Evolutionary conservation across 305 asterid genomes (phyloP), one percentile per base, ranked within the genome.

Genomic region (Rubia tinctorum): DNA sequence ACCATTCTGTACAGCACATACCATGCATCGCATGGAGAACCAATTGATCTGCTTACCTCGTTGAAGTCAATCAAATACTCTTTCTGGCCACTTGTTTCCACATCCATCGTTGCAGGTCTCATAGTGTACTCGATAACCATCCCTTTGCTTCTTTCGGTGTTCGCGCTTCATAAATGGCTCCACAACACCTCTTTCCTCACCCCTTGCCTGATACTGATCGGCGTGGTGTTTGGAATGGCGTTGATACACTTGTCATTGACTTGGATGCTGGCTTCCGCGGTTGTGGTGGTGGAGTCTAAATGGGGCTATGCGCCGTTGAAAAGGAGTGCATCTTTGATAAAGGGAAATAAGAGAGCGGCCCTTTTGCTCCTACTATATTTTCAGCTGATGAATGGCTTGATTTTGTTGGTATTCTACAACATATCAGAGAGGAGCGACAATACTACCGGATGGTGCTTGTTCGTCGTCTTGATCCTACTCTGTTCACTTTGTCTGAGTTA

Each of bases 301-400:
- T 87, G 96, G 96, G 96, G 97, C 0, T 81, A 80, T 6, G 78
- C 71, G 13, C 83, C 97, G 6, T 68, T 91, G 75, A 76, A 55
- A 39, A 78, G 96, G 82, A 88, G 98, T 45, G 83, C 82, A 6
- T 64, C 82, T 79, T 60, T 92, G 80, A 84, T 87, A 47, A 82
- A 85, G 60, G 96, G 93, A 73, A 77, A 83, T 86, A 83, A 79
- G 64, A 62, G 88, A 75, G 81, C 86, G 0, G 86, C 80, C 65
- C 18, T 86, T 37, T 64, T 71, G 30, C 20, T 83, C 61, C 2
- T 82, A 2, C 0, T 85, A 6, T 71, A 80, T 49, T 79, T 82
- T 55, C 79, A 53, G 42, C 9, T 71, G 61, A 13, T 73, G 70
- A 8, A 62, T 25, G 86, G 80, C 17, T 9, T 73, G 30, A 10